Evolutionary conservation across 2,329 filamentous ascomycete species (phyloP), one percentile per base, ranked within the genome.

Genomic region (Paraphoma chrysanthemicola): DNA sequence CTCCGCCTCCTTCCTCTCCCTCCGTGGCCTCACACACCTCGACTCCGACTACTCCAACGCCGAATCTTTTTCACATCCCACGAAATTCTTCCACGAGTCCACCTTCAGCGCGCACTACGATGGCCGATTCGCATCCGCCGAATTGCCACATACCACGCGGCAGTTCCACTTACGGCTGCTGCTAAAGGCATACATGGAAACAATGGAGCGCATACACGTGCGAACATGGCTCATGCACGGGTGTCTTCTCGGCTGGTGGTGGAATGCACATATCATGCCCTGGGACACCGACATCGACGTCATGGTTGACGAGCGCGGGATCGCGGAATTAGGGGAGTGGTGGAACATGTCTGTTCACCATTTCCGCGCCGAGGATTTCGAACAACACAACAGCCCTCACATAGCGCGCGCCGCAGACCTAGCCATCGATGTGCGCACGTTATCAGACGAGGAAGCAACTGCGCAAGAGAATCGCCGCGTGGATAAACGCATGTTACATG

Each of bases 181-280:
- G 36, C 78, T 87, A 57, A 81, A 81, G 61, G 82, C 84, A 1
- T 88, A 87, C 63, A 77, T 86, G 2, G 73, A 77, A 1, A 84
- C 83, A 6, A 87, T 87, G 85, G 74, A 79, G 42, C 78, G 82
- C 48, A 79, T 87, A 31, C 82, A 83, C 12, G 81, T 82, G 4
- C 82, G 86, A 61, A 88, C 85, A 8, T 88, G 85, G 85, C 82
- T 88, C 54, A 87, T 87, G 83, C 86, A 88, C 62, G 85, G 86
- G 11, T 83, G 82, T 6, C 73, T 88, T 41, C 75, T 88, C 14
- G 84, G 85, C 36, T 88, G 86, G 85, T 88, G 83, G 81, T 88
- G 86, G 86, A 87, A 86, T 62, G 79, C 82, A 51, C 81, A 81
- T 67, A 82, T 86, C 64, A 80, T 88, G 73, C 85, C 85, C 2